These are phyloP conservation scores for Barnettozyma vustinii DNA, from an alignment of 805 yeast genomes.

Conservation along the genomic window DNA sequence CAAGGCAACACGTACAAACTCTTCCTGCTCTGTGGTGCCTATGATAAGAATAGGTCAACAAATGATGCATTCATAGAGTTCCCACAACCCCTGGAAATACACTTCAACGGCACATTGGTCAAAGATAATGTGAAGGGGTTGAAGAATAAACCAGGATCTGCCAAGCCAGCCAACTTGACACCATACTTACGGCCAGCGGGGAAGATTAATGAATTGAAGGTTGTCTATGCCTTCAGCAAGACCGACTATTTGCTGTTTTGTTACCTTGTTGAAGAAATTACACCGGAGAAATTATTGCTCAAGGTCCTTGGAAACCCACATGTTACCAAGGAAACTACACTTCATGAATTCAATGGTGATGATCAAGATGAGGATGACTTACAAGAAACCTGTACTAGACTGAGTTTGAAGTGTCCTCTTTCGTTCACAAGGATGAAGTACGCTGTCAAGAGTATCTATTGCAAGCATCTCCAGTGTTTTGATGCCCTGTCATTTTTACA, in stretches of 20 bases:
- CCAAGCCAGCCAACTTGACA: conserved; percentile 78
- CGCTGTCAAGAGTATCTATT: conserved; percentile 67
- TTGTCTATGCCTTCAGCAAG: conserved; percentile 55
- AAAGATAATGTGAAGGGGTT: conserved; percentile 64
- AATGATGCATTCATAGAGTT: conserved; percentile 44
- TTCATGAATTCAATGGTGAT: conserved; percentile 38
- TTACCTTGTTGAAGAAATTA: conserved; percentile 48
- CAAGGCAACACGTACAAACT: conserved; percentile 32
- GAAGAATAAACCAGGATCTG: conserved; percentile 71
- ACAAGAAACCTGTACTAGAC: conserved; percentile 56
- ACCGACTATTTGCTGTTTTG: conserved; percentile 46
- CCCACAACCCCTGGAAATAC: conserved; percentile 68
- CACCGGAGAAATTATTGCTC: conserved; percentile 38
- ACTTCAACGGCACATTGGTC: conserved; percentile 46
- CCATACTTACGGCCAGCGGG: conserved; percentile 32
- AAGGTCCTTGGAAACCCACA: conserved; percentile 42
- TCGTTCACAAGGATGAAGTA: conserved; percentile 61
- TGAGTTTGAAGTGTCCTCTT: conserved; percentile 75
- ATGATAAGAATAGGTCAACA: conserved; percentile 20
- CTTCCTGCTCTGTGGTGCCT: conserved; percentile 51
- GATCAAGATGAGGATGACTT: conserved; percentile 66
- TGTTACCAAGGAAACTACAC: conserved; percentile 47
- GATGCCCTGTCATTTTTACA: conserved; percentile 72
- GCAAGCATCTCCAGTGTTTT: conserved; percentile 84
- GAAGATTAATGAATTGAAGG: conserved; percentile 38